Evolutionary conservation across 2,329 filamentous ascomycete genomes (phyloP).

Genomic region (Pyrenochaeta sp.): DNA sequence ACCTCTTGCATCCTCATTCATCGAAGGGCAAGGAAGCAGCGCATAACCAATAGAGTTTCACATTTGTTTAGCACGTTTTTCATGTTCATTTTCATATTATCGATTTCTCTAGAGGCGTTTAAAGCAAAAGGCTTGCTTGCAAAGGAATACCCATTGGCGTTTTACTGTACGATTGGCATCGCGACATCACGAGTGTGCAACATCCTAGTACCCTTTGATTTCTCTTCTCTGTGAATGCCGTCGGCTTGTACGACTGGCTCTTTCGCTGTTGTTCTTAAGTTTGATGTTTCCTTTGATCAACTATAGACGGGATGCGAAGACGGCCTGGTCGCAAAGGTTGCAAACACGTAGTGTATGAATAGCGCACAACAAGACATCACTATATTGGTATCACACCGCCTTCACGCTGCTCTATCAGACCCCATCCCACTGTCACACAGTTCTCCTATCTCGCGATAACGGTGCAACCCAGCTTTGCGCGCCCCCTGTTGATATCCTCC

Average conservation of each 20-base stretch:
- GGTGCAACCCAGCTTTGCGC: neutral
- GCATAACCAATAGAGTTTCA: slow-evolving; percentile 17
- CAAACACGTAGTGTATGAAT: slow-evolving; percentile 9
- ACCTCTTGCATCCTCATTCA: slow-evolving; percentile 42
- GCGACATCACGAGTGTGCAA: slow-evolving; percentile 1
- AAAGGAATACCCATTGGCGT: slow-evolving; percentile 38
- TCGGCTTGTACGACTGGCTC: neutral
- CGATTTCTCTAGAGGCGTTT: slow-evolving; percentile 22
- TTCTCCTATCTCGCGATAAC: neutral
- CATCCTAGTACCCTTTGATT: neutral
- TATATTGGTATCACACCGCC: slow-evolving; percentile 12
- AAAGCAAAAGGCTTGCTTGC: slow-evolving; percentile 28
- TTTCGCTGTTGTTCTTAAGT: neutral
- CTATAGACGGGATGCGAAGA: slow-evolving; percentile 16
- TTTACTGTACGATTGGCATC: slow-evolving; percentile 14
- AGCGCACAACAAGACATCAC: slow-evolving; percentile 7
- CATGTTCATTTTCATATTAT: slow-evolving; percentile 2
- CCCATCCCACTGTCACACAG: neutral
- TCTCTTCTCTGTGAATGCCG: neutral
- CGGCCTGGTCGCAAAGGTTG: slow-evolving; percentile 2
- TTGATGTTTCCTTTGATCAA: slow-evolving; percentile 6
- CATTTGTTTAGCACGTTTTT: neutral
- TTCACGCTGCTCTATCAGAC: neutral
- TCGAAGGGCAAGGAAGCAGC: slow-evolving; percentile 48
- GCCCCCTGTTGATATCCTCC: neutral